Conservation (phyloP, 1,139 yeast genomes). For the Schwanniomyces etchellsii region DNA sequence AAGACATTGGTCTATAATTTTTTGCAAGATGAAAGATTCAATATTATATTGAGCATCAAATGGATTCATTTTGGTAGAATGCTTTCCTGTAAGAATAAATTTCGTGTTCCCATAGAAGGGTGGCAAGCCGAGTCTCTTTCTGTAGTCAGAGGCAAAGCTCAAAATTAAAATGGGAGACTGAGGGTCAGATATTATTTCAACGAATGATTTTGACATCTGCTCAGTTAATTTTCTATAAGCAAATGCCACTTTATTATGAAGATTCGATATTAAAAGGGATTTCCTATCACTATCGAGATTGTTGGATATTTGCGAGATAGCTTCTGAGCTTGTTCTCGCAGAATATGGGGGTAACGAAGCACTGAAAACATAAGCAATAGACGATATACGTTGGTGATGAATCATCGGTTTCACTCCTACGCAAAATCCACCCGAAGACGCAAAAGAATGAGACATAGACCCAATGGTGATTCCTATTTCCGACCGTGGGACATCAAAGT, state of each 20-base stretch:
- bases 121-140: conserved; percentile 41
- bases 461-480: conserved; percentile 85
- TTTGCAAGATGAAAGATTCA: conserved; percentile 61
- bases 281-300: conserved; percentile 30
- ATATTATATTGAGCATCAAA: conserved; percentile 45
- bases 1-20: conserved; percentile 51
- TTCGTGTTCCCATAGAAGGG: conserved; percentile 40
- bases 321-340: conserved; percentile 66
- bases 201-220: conserved; percentile 17
- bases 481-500: conserved; percentile 53
- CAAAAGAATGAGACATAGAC: conserved; percentile 75
- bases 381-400: conserved; percentile 86
- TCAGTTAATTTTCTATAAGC: conserved; percentile 15
- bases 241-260: conserved; percentile 20
- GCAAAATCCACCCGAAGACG: conserved; percentile 94
- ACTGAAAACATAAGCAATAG: conserved; percentile 86
- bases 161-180: conserved; percentile 68
- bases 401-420: conserved; percentile 82
- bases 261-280: conserved; percentile 22
- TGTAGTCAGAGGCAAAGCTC: conserved; percentile 39
- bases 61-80: conserved; percentile 25
- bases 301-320: conserved; percentile 36
- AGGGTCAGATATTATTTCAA: conserved; percentile 52
- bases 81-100: conserved; percentile 35
- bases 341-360: conserved; percentile 94